Evolutionary conservation across 768 basidiomycete species (phyloP).

Genomic region (Trametes cinnabarina): DNA sequence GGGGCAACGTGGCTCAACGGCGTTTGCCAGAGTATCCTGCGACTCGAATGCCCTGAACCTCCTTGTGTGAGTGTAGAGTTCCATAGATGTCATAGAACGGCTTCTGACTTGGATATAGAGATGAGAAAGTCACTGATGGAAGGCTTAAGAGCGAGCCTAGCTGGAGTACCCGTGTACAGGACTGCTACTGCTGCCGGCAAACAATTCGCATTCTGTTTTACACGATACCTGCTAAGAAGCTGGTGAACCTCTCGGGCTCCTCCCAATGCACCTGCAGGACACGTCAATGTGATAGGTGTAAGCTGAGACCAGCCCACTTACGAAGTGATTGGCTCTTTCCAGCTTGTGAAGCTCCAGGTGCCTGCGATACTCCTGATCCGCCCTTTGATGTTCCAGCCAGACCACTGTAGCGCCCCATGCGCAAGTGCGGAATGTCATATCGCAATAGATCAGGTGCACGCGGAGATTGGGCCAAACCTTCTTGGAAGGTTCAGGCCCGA

Average conservation of each 20-base stretch:
- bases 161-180: too few relatives aligned
- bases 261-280: constrained; percentile 11
- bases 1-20: neutral
- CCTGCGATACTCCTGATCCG: neutral
- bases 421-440: constrained; percentile 9
- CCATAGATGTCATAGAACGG: too few relatives aligned
- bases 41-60: too few relatives aligned
- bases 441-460: constrained; percentile 11
- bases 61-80: too few relatives aligned
- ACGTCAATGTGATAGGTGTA: neutral
- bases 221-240: neutral
- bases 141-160: too few relatives aligned
- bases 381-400: neutral
- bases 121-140: too few relatives aligned
- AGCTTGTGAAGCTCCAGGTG: constrained; percentile 3
- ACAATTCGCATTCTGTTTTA: neutral
- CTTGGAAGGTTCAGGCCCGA: constrained; percentile 4
- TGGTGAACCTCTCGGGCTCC: constrained; percentile 6
- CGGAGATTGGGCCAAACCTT: constrained; percentile 5
- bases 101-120: too few relatives aligned
- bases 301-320: neutral
- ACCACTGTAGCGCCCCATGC: constrained; percentile 5
- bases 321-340: constrained; percentile 13
- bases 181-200: too few relatives aligned
- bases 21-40: too few relatives aligned